A percentile compares a stretch with the other conserved stretches of the same genome.
These are phyloP conservation scores for Annulohypoxylon nitens DNA, from an alignment of 495 filamentous ascomycete genomes.

Conservation along the genomic window DNA sequence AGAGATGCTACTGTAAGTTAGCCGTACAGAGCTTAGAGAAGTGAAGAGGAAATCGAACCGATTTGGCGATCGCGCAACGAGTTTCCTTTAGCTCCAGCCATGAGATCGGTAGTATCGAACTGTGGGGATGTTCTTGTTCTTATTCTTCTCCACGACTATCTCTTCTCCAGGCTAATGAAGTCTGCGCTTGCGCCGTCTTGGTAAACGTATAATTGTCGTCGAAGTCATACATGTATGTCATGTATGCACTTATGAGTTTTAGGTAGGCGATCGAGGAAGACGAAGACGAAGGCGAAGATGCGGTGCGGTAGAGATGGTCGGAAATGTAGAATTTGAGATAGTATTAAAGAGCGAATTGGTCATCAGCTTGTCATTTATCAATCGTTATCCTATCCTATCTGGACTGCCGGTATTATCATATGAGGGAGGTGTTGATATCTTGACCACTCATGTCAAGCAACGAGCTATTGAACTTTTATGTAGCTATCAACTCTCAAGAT, in stretches of 20 bases:
- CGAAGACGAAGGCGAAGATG: background rate
- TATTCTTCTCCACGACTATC: constrained; percentile 13
- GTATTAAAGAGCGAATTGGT: background rate
- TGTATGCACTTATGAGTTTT: background rate
- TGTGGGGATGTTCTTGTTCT: constrained; percentile 17
- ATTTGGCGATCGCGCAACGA: constrained; percentile 97
- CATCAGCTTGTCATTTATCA: constrained; percentile 12
- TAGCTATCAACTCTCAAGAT: background rate
- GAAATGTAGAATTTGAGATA: background rate
- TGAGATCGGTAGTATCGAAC: constrained; percentile 32
- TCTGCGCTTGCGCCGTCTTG: constrained; percentile 35
- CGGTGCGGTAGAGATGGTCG: background rate
- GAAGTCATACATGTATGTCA: constrained; percentile 41
- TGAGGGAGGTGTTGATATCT: constrained; percentile 2
- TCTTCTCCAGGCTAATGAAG: constrained; percentile 2
- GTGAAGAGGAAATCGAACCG: constrained; percentile 68
- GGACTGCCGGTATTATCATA: background rate
- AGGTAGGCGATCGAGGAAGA: background rate
- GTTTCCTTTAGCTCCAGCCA: constrained; percentile 79
- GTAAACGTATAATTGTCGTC: constrained; percentile 17
- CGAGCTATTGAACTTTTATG: constrained; percentile 13
- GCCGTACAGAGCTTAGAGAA: constrained; percentile 44
- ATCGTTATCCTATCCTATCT: constrained; percentile 6
- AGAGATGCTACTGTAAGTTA: constrained; percentile 78
- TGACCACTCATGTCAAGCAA: background rate